Conservation (phyloP, 805 yeast species). For the Metschnikowia aberdeeniae region DNA sequence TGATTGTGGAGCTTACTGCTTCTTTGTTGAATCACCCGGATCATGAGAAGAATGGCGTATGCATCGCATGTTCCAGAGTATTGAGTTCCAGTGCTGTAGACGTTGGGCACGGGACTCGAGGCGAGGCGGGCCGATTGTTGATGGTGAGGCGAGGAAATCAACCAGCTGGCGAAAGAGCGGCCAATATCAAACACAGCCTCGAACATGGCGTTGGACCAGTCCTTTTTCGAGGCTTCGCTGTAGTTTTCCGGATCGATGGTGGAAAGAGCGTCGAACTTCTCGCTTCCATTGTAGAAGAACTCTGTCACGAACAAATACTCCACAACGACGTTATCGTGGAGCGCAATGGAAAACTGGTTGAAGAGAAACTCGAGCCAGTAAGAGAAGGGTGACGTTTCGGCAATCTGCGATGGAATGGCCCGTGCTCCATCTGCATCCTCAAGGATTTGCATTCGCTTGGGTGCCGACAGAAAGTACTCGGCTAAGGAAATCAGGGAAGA, state of each 20-base stretch:
- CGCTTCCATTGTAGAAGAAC: slow-evolving; percentile 55
- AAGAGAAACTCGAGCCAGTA: slow-evolving; percentile 73
- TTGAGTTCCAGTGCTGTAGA: background rate
- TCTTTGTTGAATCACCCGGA: slow-evolving; percentile 63
- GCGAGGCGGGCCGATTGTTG: slow-evolving; percentile 13
- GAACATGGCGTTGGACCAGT: slow-evolving; percentile 39
- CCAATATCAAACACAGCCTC: slow-evolving; percentile 37
- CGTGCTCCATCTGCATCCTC: slow-evolving; percentile 15
- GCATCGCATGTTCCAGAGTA: slow-evolving; percentile 60
- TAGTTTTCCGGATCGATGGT: slow-evolving; percentile 9
- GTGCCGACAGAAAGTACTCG: slow-evolving; percentile 52
- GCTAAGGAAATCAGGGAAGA: slow-evolving; percentile 26
- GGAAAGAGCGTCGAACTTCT: slow-evolving; percentile 27
- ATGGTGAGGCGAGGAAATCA: slow-evolving; percentile 38
- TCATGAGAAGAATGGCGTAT: slow-evolving; percentile 72
- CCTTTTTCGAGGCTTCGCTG: slow-evolving; percentile 10
- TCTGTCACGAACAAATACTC: slow-evolving; percentile 72
- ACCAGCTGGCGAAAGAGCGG: slow-evolving; percentile 44
- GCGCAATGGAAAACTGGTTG: slow-evolving; percentile 65
- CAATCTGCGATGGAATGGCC: slow-evolving; percentile 73
- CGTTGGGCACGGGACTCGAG: slow-evolving; percentile 11
- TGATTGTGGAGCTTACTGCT: slow-evolving; percentile 65
- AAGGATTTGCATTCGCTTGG: slow-evolving; percentile 58
- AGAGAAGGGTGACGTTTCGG: slow-evolving; percentile 65
- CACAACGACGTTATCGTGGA: slow-evolving; percentile 70